Evolutionary conservation across 208 protist species (phyloP).

Genomic region (Wallacemonas sp.): DNA sequence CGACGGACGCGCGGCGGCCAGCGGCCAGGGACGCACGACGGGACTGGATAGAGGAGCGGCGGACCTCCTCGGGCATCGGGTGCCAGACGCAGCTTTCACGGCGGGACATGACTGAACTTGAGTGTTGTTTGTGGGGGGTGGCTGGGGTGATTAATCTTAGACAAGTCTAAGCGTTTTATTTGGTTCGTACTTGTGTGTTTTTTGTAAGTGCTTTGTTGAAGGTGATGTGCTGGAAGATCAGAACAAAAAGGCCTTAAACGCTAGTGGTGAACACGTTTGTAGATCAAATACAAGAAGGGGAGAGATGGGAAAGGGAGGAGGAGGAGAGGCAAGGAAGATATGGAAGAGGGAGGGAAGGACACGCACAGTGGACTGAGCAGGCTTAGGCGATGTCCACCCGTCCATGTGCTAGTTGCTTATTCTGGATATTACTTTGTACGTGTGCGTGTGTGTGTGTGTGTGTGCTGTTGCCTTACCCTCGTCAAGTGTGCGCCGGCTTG

Average conservation of each 20-base stretch:
- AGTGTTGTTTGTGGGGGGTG: neutral
- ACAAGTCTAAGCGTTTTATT: no score
- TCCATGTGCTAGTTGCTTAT: conserved; percentile 3
- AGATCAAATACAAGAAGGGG: neutral
- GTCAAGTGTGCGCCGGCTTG: no score
- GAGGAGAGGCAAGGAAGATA: conserved; percentile 5
- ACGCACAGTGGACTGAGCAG: neutral
- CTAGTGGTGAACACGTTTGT: no score
- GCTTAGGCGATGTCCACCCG: no score
- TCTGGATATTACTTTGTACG: neutral
- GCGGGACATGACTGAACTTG: conserved; percentile 31
- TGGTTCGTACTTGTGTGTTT: no score
- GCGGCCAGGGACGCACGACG: conserved; percentile 47
- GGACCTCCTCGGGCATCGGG: conserved; percentile 60
- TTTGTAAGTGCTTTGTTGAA: conserved; percentile 9
- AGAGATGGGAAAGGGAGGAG: conserved; percentile 4
- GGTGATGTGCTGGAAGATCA: conserved; percentile 5
- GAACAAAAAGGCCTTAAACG: conserved; percentile 15
- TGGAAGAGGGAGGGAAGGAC: conserved; percentile 4
- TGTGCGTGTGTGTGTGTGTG: no score
- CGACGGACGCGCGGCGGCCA: conserved; percentile 27
- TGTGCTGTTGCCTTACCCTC: no score
- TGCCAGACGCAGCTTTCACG: conserved; percentile 59
- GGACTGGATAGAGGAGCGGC: conserved; percentile 37
- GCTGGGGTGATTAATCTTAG: no score